Percentiles rank a stretch among this genome's conserved stretches.
These are phyloP conservation scores for Aspergillus caelatus DNA, from an alignment of 2,329 filamentous ascomycete genomes.

Conservation along the genomic window DNA sequence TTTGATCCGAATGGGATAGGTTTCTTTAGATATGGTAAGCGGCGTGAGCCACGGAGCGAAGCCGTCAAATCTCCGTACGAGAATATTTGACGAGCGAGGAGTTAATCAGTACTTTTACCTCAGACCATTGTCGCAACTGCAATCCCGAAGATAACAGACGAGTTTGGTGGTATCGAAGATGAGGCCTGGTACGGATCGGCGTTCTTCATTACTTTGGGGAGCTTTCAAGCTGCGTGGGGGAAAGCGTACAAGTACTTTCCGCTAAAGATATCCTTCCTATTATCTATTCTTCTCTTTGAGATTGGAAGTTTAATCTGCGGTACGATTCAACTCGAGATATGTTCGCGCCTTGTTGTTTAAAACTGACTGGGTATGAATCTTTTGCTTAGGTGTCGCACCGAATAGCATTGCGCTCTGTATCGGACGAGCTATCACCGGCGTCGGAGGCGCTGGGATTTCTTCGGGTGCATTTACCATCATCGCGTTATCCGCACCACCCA, in stretches of 20 bases:
- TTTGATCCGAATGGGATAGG: neutral
- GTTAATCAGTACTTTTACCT: neutral
- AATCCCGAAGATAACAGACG: slow-evolving; percentile 42
- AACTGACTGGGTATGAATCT: neutral
- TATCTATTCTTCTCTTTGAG: neutral
- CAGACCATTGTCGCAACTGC: slow-evolving; percentile 30
- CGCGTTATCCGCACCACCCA: slow-evolving; percentile 32
- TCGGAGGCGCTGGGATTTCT: slow-evolving; percentile 35
- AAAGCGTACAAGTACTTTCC: neutral
- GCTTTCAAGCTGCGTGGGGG: slow-evolving; percentile 39
- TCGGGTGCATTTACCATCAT: slow-evolving; percentile 49
- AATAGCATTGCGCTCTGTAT: slow-evolving; percentile 33
- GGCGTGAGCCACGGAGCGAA: neutral
- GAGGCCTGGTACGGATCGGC: slow-evolving; percentile 44
- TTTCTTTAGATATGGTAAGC: neutral
- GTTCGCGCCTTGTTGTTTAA: neutral
- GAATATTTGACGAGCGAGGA: neutral
- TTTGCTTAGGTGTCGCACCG: slow-evolving; percentile 10
- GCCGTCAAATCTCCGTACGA: neutral
- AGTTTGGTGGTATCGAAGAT: slow-evolving; percentile 45
- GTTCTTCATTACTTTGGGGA: slow-evolving; percentile 48
- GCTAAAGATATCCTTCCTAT: neutral
- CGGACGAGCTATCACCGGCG: slow-evolving; percentile 37
- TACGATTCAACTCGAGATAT: neutral
- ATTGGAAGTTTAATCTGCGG: neutral